Evolutionary conservation across 169 alveolate genomes (phyloP).

Genomic region (Plasmodium gonderi): DNA sequence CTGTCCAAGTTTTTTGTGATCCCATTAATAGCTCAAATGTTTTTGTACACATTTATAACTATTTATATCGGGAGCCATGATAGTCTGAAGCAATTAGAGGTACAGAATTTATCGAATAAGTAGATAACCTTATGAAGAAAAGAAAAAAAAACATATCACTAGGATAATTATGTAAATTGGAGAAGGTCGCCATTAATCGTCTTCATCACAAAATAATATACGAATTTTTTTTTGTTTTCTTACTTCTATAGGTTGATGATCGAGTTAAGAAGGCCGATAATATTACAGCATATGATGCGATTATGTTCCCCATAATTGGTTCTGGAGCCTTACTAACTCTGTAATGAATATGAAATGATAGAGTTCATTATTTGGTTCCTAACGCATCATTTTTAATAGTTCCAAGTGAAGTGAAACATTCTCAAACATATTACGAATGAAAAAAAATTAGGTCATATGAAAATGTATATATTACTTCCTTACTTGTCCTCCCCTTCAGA

Average conservation of each 20-base stretch:
- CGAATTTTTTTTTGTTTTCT: background rate
- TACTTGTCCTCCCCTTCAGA: background rate
- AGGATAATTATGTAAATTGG: background rate
- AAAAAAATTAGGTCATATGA: background rate
- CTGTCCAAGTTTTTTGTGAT: constrained; percentile 61
- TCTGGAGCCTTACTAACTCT: constrained; percentile 70
- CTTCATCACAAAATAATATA: background rate
- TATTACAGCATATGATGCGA: constrained; percentile 72
- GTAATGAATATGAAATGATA: constrained; percentile 14
- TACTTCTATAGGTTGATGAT: constrained; percentile 28
- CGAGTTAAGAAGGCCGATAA: constrained; percentile 39
- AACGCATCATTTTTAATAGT: background rate
- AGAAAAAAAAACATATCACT: background rate
- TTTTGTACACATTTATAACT: constrained; percentile 66
- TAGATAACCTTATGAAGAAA: background rate
- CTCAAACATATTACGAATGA: background rate
- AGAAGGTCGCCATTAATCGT: background rate
- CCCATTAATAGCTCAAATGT: constrained; percentile 62
- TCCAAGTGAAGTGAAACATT: background rate
- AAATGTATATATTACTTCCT: background rate
- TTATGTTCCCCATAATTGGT: constrained; percentile 74
- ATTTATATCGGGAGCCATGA: constrained; percentile 74
- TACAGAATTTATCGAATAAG: background rate
- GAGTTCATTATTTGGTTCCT: background rate
- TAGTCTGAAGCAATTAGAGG: constrained; percentile 72